Percentiles rank a stretch among this genome's conserved stretches.
phyloP scores from a whole-genome alignment of 163 green algal species.

The Scenedesmus sp. region DNA sequence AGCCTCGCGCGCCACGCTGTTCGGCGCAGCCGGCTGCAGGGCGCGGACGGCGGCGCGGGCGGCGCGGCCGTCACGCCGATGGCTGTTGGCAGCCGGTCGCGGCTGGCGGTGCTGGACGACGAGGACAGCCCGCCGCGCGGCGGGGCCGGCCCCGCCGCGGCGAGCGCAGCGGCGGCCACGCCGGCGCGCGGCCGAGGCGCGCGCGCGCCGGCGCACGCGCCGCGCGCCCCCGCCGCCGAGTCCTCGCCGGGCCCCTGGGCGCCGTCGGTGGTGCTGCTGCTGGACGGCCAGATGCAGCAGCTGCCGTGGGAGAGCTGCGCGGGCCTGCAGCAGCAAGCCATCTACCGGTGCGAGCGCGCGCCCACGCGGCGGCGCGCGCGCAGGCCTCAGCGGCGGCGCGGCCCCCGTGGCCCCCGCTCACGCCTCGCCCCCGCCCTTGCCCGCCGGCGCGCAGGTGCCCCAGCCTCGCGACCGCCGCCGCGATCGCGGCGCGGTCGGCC shows the following conservation, averaged over 20 bases:
- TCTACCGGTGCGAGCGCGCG: conserved; percentile 55
- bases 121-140: neutral
- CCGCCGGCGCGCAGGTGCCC: conserved; percentile 19
- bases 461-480: conserved; percentile 38
- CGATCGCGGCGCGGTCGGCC: too few species aligned
- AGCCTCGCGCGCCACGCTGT: conserved; percentile 28
- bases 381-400: too few species aligned
- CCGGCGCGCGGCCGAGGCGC: neutral
- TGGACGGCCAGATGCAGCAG: conserved; percentile 70
- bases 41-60: neutral
- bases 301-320: conserved; percentile 84
- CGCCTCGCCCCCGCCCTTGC: neutral
- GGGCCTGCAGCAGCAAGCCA: conserved; percentile 45
- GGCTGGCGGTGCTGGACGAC: neutral
- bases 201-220: too few species aligned
- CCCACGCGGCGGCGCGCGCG: neutral
- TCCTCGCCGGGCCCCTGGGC: neutral
- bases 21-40: conserved; percentile 15
- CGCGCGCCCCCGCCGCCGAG: too few species aligned
- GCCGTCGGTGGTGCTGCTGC: conserved; percentile 68
- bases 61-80: too few species aligned
- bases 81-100: conserved; percentile 15
- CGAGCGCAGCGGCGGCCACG: conserved; percentile 2
- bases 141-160: neutral
- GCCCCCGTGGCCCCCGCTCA: too few species aligned